A percentile compares a stretch with the other conserved stretches of the same genome.
Conservation (phyloP, 140 eudicot species). For the Cichorium intybus region DNA sequence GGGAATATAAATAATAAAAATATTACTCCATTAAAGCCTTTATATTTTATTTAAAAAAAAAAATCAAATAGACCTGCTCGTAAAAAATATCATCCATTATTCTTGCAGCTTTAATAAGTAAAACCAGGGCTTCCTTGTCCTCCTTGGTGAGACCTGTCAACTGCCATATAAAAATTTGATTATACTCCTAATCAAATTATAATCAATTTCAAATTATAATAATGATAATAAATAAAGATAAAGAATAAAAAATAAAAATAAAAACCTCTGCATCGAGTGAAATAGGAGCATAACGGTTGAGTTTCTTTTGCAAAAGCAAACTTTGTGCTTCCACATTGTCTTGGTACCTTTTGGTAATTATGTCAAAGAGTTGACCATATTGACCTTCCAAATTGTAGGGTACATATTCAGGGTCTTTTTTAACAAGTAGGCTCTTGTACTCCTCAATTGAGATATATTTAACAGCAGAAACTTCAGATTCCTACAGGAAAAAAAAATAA, state of each 20-base stretch:
- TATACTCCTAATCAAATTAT: neutral
- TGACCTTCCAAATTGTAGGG: conserved; percentile 69
- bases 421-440: conserved; percentile 63
- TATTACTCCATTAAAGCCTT: neutral
- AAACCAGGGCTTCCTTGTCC: conserved; percentile 72
- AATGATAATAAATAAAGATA: neutral
- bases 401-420: conserved; percentile 69
- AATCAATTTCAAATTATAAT: neutral
- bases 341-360: conserved; percentile 74
- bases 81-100: conserved; percentile 72
- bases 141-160: conserved; percentile 62
- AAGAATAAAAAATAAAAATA: conserved; percentile 1
- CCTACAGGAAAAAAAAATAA: conserved; percentile 44
- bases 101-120: conserved; percentile 71
- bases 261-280: conserved; percentile 83
- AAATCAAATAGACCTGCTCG: conserved; percentile 54
- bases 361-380: conserved; percentile 82
- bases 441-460: conserved; percentile 74
- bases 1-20: conserved; percentile 5
- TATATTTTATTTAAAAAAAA: neutral
- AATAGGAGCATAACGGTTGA: conserved; percentile 77
- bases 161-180: conserved; percentile 38
- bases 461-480: conserved; percentile 95
- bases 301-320: conserved; percentile 62
- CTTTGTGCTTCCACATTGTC: conserved; percentile 46